Conservation (phyloP, 2,329 filamentous ascomycete genomes). For the Penicillium sclerotigenum region DNA sequence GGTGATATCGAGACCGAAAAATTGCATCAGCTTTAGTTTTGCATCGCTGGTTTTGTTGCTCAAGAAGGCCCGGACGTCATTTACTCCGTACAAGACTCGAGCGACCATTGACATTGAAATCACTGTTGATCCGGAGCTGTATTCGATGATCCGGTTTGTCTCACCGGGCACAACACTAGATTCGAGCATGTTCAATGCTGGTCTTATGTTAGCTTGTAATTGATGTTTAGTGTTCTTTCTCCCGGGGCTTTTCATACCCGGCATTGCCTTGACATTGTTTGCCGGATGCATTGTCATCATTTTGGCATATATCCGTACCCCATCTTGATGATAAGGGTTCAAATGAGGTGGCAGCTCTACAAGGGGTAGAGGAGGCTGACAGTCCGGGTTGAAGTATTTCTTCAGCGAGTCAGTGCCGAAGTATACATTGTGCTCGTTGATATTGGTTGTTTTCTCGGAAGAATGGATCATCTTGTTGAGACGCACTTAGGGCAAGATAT, state of each 20-base stretch:
- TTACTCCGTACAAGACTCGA: constrained; percentile 50
- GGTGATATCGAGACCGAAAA: constrained; percentile 58
- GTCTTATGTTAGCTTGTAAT: not conserved
- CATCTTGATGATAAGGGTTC: constrained; percentile 57
- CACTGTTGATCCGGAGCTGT: constrained; percentile 61
- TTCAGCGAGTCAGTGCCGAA: constrained; percentile 56
- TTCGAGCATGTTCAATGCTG: constrained; percentile 53
- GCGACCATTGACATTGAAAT: constrained; percentile 58
- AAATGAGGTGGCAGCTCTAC: constrained; percentile 58
- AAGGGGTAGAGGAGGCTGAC: constrained; percentile 56
- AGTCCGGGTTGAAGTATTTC: constrained; percentile 60
- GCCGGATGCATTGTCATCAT: constrained; percentile 64
- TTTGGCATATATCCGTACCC: constrained; percentile 63
- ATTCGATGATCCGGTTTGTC: constrained; percentile 56
- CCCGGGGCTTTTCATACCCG: constrained; percentile 30
- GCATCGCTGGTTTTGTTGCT: constrained; percentile 58
- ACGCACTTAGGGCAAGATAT: not conserved
- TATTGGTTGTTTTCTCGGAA: constrained; percentile 22
- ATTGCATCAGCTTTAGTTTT: constrained; percentile 56
- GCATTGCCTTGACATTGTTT: constrained; percentile 64
- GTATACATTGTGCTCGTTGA: constrained; percentile 54
- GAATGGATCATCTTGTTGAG: not conserved
- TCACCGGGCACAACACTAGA: constrained; percentile 42
- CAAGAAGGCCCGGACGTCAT: constrained; percentile 55
- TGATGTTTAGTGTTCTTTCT: not conserved